A percentile compares a stretch with the other conserved stretches of the same genome.
Conservation (phyloP, 2,329 filamentous ascomycete species). For the Chaetomiaceae sp. region DNA sequence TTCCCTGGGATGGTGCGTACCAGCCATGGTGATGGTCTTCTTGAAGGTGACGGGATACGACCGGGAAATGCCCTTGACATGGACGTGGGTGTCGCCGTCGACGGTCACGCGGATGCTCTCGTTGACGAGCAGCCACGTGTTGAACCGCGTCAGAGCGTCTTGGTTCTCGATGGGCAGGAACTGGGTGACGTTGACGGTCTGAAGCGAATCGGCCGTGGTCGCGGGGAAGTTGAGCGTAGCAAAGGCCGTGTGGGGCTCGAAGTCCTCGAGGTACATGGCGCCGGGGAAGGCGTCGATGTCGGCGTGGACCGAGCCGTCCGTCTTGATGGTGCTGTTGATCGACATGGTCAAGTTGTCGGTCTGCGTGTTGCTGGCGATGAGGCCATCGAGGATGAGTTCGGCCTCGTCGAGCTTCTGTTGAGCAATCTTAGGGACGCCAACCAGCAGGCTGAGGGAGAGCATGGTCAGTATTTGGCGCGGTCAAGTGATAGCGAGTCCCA, state of each 20-base stretch:
- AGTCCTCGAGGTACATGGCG: constrained; percentile 52
- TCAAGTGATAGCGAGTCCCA: too few relatives aligned
- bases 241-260: constrained; percentile 45
- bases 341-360: constrained; percentile 44
- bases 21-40: constrained; percentile 49
- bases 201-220: constrained; percentile 45
- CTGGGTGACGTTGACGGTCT: constrained; percentile 51
- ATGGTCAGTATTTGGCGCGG: constrained; percentile 10
- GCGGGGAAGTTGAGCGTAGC: constrained; percentile 48
- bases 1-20: constrained; percentile 18
- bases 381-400: constrained; percentile 47
- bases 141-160: constrained; percentile 51
- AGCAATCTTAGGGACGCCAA: constrained; percentile 52
- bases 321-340: constrained; percentile 53
- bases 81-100: constrained; percentile 48
- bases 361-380: constrained; percentile 46
- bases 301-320: constrained; percentile 49
- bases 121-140: constrained; percentile 49
- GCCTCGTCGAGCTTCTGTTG: constrained; percentile 53
- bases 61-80: constrained; percentile 45
- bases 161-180: constrained; percentile 43
- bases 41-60: constrained; percentile 51
- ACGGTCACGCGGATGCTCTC: constrained; percentile 48
- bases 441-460: constrained; percentile 47
- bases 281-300: constrained; percentile 48